These are phyloP conservation scores for Sphagnum tenellum DNA, from an alignment of 225 moss, liverwort and hornwort genomes.

Conservation along the genomic window DNA sequence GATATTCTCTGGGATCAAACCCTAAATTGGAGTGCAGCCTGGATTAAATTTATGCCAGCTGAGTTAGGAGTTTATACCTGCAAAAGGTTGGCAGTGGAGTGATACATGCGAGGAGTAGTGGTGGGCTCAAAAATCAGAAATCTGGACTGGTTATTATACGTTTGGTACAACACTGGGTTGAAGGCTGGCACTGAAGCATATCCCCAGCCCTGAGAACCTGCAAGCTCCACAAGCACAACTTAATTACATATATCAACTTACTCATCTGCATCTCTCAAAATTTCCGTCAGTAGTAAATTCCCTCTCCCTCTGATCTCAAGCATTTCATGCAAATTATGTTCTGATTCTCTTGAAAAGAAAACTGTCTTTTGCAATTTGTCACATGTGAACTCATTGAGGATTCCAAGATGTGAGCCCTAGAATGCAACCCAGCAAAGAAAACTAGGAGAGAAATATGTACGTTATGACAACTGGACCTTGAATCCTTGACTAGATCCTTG, in stretches of 20 bases:
- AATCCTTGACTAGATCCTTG: neutral
- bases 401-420: no score
- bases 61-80: constrained; percentile 7
- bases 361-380: no score
- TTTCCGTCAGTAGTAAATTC: no score
- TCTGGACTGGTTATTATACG: constrained; percentile 3
- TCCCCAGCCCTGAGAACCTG: constrained; percentile 55
- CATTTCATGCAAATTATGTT: neutral
- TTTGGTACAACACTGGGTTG: constrained; percentile 33
- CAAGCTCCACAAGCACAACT: neutral
- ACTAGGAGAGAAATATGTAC: no score
- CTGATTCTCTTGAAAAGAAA: no score
- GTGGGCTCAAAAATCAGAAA: constrained; percentile 24
- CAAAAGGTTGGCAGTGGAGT: constrained; percentile 51
- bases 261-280: no score
- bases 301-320: neutral
- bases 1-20: neutral
- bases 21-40: neutral
- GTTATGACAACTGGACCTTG: no score
- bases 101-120: constrained; percentile 37
- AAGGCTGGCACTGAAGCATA: constrained; percentile 31
- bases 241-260: no score
- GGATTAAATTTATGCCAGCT: neutral
- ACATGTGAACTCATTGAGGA: no score
- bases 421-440: no score